phyloP scores from a whole-genome alignment of 768 basidiomycete species.

The Lenzites betulinus region DNA sequence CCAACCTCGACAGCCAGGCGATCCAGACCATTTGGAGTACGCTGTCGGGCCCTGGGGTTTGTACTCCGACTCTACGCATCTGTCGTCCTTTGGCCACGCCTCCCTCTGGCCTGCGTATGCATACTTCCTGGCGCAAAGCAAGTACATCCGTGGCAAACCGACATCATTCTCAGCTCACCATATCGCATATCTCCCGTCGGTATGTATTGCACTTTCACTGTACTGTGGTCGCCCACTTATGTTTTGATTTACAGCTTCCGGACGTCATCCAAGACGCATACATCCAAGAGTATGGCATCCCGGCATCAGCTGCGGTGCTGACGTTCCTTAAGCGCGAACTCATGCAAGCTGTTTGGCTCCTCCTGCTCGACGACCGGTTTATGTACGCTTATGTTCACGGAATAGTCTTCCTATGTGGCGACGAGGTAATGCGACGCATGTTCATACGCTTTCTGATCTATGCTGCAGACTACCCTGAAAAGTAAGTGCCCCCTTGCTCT shows the following conservation, averaged over 20 bases:
- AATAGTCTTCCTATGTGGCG: conserved; percentile 26
- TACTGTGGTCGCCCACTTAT: background rate
- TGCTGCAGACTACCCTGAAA: conserved; percentile 38
- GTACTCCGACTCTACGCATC: conserved; percentile 30
- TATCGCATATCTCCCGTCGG: conserved; percentile 46
- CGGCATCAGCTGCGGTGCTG: conserved; percentile 24
- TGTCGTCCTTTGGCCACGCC: conserved; percentile 28
- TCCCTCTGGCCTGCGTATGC: conserved; percentile 43
- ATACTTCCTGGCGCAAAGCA: conserved; percentile 42
- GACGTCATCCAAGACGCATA: conserved; percentile 36
- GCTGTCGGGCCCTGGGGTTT: conserved; percentile 15
- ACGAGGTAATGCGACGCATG: conserved; percentile 27
- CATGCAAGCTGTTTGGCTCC: conserved; percentile 30
- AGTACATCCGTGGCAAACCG: conserved; percentile 37
- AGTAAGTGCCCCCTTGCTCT: conserved; percentile 27
- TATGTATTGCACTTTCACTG: conserved; percentile 11
- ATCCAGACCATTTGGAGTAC: conserved; percentile 1
- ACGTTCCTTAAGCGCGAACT: conserved; percentile 37
- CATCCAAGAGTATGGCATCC: conserved; percentile 12
- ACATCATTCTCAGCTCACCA: conserved; percentile 38
- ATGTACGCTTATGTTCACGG: conserved; percentile 30
- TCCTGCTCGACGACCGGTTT: conserved; percentile 28
- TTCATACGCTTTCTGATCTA: conserved; percentile 31
- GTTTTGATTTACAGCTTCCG: conserved; percentile 25
- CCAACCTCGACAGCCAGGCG: background rate